Base-by-base conservation (phyloP, 108 stramenopile species). In the Fragilariopsis cylindrus region DNA sequence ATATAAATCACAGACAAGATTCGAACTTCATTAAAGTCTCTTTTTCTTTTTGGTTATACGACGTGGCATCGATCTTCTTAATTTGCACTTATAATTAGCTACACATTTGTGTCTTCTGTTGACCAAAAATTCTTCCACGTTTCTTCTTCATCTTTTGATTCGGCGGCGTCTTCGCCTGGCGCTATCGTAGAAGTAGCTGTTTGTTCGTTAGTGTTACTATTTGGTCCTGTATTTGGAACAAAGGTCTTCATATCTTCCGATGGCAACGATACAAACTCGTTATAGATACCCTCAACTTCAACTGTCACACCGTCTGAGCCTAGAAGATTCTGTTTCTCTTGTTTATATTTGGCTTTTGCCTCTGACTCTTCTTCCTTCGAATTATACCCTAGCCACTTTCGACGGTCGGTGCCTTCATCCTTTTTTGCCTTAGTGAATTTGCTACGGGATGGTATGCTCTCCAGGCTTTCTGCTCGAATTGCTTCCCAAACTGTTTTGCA, bases 381-480 rank as follows among this genome's bases (percentile, higher is more conserved):
- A 0, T 75, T 60, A 73, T 87, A 89, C 2, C 90, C 90, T 4
- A 92, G 77, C 90, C 88, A 92, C 60, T 85, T 78, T 72, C 88
- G 75, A 60, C 90, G 83, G 66, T 87, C 85, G 50, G 72, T 73
- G 11, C 83, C 85, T 19, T 66, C 71, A 2, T 57, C 60, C 3
- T 57, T 42, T 54, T 69, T 45, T 13, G 42, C 56, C 18, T 69
- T 69, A 15, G 55, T 40, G 4, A n/a, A 11, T 4, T 52, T 64
- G 16, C 58, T 9, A n/a, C 58, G 58, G 43, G 62, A 7, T 19
- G 67, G 48, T 8, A 68, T 68, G 40, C 47, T 76, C 69, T 90
- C 89, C n/a, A 92, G 78, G 70, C 94, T 95, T 74, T 91, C 94
- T 13, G 89, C 82, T 11, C 91, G 85, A 48, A 91, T 88, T 4